These are phyloP conservation scores for Coccinonectria pachysandricola DNA, from an alignment of 2,329 filamentous ascomycete genomes.

Conservation along the genomic window DNA sequence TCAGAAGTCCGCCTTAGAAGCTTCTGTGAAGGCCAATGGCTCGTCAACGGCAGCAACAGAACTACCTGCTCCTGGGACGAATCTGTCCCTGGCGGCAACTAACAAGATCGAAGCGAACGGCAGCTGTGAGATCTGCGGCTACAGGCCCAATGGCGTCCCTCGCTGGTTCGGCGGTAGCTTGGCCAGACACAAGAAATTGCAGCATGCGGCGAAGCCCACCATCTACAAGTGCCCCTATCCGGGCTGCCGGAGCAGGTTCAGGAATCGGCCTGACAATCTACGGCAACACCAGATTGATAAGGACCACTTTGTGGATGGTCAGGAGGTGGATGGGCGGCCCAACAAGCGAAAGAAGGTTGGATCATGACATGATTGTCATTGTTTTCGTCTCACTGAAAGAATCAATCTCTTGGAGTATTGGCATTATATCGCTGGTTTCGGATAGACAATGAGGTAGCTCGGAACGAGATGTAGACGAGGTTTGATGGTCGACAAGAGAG, in stretches of 20 bases:
- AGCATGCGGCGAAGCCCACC: constrained; percentile 38
- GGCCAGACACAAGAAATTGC: constrained; percentile 46
- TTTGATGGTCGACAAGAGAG: too few species aligned
- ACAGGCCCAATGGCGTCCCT: constrained; percentile 45
- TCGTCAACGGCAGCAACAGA: constrained; percentile 15
- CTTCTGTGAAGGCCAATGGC: constrained; percentile 9
- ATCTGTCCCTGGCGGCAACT: constrained; percentile 2
- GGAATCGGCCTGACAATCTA: constrained; percentile 45
- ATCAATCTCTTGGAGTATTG: too few species aligned
- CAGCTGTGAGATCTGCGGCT: constrained; percentile 42
- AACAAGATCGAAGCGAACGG: constrained; percentile 33
- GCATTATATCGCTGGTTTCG: too few species aligned
- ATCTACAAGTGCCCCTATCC: constrained; percentile 44
- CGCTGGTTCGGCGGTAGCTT: constrained; percentile 49
- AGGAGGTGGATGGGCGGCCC: constrained; percentile 27
- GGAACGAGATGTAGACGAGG: too few species aligned
- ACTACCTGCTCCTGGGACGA: constrained; percentile 10
- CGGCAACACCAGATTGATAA: constrained; percentile 47
- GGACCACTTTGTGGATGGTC: constrained; percentile 39
- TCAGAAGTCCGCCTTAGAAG: too few species aligned
- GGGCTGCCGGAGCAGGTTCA: constrained; percentile 44
- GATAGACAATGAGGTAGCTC: too few species aligned
- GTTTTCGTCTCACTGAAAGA: too few species aligned
- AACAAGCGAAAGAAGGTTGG: constrained; percentile 38
- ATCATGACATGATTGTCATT: too few species aligned